Conservation (phyloP, 2,329 filamentous ascomycete species). For the Aspergillus awamori region DNA sequence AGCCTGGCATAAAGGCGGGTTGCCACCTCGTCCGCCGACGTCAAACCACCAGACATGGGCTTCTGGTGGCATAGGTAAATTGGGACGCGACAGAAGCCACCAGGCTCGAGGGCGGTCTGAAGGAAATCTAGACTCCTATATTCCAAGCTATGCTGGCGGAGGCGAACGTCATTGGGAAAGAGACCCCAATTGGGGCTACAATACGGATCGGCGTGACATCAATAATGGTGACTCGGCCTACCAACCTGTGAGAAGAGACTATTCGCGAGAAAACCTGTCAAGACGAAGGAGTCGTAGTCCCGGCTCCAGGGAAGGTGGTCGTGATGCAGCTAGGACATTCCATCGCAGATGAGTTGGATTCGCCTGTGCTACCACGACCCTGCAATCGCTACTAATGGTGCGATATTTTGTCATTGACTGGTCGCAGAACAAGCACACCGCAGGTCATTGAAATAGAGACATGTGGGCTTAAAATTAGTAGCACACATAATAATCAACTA, state of each 20-base stretch:
- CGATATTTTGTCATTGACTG: not conserved
- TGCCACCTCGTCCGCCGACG: conserved; percentile 43
- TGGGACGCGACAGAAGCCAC: conserved; percentile 35
- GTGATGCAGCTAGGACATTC: conserved; percentile 24
- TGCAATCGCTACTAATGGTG: not conserved
- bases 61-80: conserved; percentile 28
- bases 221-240: conserved; percentile 20
- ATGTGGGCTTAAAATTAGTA: too few species aligned
- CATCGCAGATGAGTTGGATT: conserved; percentile 28
- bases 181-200: conserved; percentile 22
- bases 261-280: conserved; percentile 30
- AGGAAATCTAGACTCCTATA: conserved; percentile 40
- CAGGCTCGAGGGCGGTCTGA: conserved; percentile 28
- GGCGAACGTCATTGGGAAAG: conserved; percentile 31
- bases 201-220: conserved; percentile 28
- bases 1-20: conserved; percentile 32
- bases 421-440: not conserved
- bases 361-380: not conserved
- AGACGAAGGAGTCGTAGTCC: conserved; percentile 43
- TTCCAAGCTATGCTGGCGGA: conserved; percentile 37
- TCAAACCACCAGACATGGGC: conserved; percentile 35
- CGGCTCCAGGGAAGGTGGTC: conserved; percentile 28
- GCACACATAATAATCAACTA: too few species aligned
- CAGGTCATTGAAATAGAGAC: not conserved
- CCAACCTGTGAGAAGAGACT: conserved; percentile 29